Conservation (phyloP, 2,329 filamentous ascomycete genomes). For the Dichotomopilus funicola region DNA sequence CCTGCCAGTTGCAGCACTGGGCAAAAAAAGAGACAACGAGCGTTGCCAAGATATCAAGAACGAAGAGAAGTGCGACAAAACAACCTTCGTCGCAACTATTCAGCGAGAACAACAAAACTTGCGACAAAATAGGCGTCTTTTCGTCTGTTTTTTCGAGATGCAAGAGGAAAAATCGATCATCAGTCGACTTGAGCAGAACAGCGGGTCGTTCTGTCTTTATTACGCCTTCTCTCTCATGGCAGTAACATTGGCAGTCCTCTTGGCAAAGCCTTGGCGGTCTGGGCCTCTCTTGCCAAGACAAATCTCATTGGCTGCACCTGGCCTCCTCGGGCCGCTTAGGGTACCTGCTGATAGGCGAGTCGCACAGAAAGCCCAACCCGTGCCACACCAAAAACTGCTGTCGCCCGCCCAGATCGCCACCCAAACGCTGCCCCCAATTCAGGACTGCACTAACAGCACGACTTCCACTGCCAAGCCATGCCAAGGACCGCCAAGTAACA, state of each 20-base stretch:
- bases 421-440: neutral
- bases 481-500: conserved; percentile 27
- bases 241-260: conserved; percentile 25
- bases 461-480: conserved; percentile 16
- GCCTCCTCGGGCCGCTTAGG: conserved; percentile 12
- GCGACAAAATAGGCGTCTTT: neutral
- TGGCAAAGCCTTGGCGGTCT: conserved; percentile 31
- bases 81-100: neutral
- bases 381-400: too few species aligned
- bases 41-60: neutral
- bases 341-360: conserved; percentile 18
- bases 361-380: too few species aligned
- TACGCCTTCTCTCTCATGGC: conserved; percentile 23
- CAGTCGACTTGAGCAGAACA: conserved; percentile 16
- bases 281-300: conserved; percentile 21
- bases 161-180: conserved; percentile 20
- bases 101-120: too few species aligned
- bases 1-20: conserved; percentile 9
- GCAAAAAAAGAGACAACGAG: conserved; percentile 1
- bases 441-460: conserved; percentile 17
- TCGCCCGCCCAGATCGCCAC: too few species aligned
- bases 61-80: neutral
- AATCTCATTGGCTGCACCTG: conserved; percentile 21
- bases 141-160: conserved; percentile 9
- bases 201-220: conserved; percentile 29